Percentiles rank a stretch among this genome's conserved stretches.
Conservation (phyloP, 441 rosid species). For the Gossypium davidsonii region DNA sequence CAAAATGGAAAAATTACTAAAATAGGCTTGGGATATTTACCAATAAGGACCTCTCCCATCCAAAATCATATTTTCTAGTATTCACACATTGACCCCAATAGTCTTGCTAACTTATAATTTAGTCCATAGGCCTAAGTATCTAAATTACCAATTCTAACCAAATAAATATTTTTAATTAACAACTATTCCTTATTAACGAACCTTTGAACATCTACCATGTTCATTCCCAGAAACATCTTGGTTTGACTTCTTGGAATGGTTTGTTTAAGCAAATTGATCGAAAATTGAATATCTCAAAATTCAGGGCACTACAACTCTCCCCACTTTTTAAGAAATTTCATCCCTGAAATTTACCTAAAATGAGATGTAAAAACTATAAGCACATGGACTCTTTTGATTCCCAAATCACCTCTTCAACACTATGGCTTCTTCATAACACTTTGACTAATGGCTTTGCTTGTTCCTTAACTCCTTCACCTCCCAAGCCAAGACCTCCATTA, state of each 20-base stretch:
- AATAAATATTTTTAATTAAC: no score
- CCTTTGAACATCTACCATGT: neutral
- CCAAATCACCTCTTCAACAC: neutral
- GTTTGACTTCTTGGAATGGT: neutral
- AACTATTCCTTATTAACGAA: no score
- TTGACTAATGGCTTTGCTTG: neutral
- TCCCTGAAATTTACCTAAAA: neutral
- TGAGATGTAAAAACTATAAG: neutral
- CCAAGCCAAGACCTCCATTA: neutral
- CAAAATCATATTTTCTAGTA: neutral
- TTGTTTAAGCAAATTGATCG: neutral
- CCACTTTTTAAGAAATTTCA: neutral
- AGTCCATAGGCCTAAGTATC: neutral
- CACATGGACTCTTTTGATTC: neutral
- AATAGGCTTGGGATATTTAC: neutral
- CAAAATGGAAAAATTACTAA: neutral
- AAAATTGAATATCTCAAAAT: neutral
- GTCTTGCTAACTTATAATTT: neutral
- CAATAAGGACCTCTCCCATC: neutral
- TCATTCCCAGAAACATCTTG: neutral
- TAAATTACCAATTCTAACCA: neutral
- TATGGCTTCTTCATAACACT: neutral
- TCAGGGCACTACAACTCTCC: neutral
- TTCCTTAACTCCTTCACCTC: neutral
- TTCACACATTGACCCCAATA: neutral